A percentile compares a stretch with the other conserved stretches of the same genome.
These are phyloP conservation scores for Coniochaeta sp. DNA, from an alignment of 2,329 filamentous ascomycete species.

Conservation along the genomic window DNA sequence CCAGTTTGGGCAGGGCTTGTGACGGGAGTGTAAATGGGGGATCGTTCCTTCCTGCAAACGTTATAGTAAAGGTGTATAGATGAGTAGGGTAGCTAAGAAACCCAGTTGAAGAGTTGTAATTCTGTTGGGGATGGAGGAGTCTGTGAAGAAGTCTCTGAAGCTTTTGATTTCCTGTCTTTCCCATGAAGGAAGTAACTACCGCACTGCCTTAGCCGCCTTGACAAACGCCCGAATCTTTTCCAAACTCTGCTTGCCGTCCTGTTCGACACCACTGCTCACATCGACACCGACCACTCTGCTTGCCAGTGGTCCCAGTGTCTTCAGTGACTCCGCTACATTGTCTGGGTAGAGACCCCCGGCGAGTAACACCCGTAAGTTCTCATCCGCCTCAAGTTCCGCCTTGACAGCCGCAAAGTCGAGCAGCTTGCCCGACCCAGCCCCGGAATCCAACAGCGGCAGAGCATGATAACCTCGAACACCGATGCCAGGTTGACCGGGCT, in stretches of 20 bases:
- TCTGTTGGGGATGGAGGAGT: not conserved
- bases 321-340: conserved; percentile 65
- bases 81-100: no score
- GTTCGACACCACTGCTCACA: conserved; percentile 90
- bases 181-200: conserved; percentile 22
- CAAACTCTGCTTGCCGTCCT: conserved; percentile 70
- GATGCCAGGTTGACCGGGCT: conserved; percentile 65
- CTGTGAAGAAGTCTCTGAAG: not conserved
- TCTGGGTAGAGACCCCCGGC: conserved; percentile 78
- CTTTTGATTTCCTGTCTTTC: not conserved
- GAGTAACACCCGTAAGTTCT: conserved; percentile 66
- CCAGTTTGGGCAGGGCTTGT: no score
- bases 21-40: no score
- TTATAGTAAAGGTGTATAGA: no score
- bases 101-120: no score
- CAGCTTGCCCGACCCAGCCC: conserved; percentile 72
- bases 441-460: conserved; percentile 79
- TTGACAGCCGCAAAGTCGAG: conserved; percentile 67
- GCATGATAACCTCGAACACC: conserved; percentile 73
- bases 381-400: conserved; percentile 56
- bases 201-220: conserved; percentile 58
- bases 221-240: conserved; percentile 78
- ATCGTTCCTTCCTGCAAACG: not conserved
- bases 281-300: conserved; percentile 74
- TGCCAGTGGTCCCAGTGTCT: conserved; percentile 50